These are phyloP conservation scores for Vigna unguiculata DNA, from an alignment of 306 rosid species.

Conservation along the genomic window DNA sequence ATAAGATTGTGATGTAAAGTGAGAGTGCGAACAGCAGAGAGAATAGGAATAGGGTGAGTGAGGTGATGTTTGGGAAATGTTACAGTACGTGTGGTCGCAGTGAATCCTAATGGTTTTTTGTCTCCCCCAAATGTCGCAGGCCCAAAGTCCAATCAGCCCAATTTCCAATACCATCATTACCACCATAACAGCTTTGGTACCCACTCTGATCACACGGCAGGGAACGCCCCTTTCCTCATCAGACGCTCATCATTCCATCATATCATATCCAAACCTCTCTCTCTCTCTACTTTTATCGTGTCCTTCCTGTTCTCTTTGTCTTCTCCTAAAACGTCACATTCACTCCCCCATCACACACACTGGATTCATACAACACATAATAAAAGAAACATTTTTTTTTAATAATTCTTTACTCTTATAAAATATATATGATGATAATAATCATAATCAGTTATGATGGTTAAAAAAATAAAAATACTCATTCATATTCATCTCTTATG, in stretches of 20 bases:
- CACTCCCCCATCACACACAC: not conserved
- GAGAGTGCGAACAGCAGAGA: too few species aligned
- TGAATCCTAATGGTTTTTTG: slow-evolving; percentile 41
- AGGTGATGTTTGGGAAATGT: slow-evolving; percentile 24
- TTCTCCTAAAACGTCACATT: slow-evolving; percentile 31
- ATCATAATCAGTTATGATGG: too few species aligned
- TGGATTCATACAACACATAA: too few species aligned
- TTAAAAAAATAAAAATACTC: too few species aligned
- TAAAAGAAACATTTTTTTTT: too few species aligned
- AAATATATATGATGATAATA: too few species aligned
- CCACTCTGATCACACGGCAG: slow-evolving; percentile 43
- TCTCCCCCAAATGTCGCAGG: slow-evolving; percentile 62
- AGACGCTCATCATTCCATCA: slow-evolving; percentile 38
- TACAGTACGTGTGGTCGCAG: slow-evolving; percentile 16
- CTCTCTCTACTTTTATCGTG: not conserved
- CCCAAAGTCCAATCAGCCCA: slow-evolving; percentile 47
- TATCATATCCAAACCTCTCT: slow-evolving; percentile 15
- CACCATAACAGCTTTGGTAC: slow-evolving; percentile 3
- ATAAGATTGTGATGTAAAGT: too few species aligned
- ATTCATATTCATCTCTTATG: too few species aligned
- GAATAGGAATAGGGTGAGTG: not conserved
- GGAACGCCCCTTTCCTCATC: slow-evolving; percentile 31
- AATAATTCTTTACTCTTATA: too few species aligned
- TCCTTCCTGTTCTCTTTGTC: slow-evolving; percentile 39
- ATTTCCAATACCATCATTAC: slow-evolving; percentile 50